A percentile compares a stretch with the other conserved stretches of the same genome.
Evolutionary conservation across 2,329 filamentous ascomycete species (phyloP).

Genomic region (Cryphonectria carpinicola): DNA sequence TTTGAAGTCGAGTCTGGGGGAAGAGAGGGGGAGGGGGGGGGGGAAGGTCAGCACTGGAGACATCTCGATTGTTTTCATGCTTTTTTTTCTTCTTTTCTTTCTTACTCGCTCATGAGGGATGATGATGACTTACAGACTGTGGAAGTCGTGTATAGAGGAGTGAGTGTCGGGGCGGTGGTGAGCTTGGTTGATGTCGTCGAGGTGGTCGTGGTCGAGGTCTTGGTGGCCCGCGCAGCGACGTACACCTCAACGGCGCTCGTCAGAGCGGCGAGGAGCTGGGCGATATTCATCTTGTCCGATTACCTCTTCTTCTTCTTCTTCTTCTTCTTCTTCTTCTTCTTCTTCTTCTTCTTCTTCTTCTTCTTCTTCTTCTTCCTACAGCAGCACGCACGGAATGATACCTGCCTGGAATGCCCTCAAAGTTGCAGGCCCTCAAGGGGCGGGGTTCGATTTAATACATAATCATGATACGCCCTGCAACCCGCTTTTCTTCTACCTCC

Average conservation of each 20-base stretch:
- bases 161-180: background rate
- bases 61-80: background rate
- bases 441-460: background rate
- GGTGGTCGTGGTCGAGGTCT: background rate
- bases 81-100: background rate
- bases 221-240: background rate
- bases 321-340: background rate
- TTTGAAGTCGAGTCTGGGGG: slow-evolving; percentile 2
- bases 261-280: background rate
- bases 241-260: background rate
- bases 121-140: background rate
- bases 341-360: background rate
- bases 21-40: background rate
- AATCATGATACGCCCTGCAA: background rate
- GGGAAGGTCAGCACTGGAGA: background rate
- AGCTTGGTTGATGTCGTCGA: background rate
- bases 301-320: background rate
- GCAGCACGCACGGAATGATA: background rate
- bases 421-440: background rate
- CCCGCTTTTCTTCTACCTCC: background rate
- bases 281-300: background rate
- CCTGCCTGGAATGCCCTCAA: background rate
- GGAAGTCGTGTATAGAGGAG: background rate
- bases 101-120: background rate
- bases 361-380: background rate